Percentiles rank a stretch among this genome's conserved stretches.
phyloP scores from a whole-genome alignment of 73 alveolate species.

The Paramecium caudatum region DNA sequence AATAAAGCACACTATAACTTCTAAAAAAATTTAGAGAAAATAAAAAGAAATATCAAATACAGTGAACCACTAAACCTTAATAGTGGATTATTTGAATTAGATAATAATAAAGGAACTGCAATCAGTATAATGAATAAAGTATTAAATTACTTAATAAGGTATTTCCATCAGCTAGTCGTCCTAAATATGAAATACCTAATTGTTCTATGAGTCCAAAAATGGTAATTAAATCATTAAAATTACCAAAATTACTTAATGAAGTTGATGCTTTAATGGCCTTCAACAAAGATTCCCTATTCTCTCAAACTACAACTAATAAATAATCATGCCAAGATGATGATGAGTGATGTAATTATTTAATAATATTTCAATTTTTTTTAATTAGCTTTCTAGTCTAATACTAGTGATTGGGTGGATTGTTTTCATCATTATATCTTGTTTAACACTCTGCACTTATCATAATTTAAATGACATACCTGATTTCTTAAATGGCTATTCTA shows the following conservation, averaged over 20 bases:
- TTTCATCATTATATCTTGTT: constrained; percentile 16
- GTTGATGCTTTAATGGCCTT: not conserved
- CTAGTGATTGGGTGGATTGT: not conserved
- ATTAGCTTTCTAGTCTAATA: constrained; percentile 59
- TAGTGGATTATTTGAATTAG: constrained; percentile 43
- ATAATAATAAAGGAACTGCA: constrained; percentile 43
- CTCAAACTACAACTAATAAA: not conserved
- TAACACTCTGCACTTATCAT: constrained; percentile 6
- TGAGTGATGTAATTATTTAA: constrained; percentile 18
- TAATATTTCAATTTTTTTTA: constrained; percentile 51
- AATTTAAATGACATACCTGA: constrained; percentile 6
- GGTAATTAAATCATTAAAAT: constrained; percentile 52
- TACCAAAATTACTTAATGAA: constrained; percentile 39
- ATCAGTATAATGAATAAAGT: constrained; percentile 68
- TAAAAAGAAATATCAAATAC: not conserved
- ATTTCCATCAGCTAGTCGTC: constrained; percentile 59
- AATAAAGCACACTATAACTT: constrained; percentile 60
- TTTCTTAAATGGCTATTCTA: not conserved
- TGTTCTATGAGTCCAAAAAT: not conserved
- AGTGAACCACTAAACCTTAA: constrained; percentile 32
- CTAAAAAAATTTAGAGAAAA: not conserved
- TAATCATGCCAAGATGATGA: not conserved
- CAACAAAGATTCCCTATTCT: not conserved
- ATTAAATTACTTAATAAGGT: not conserved
- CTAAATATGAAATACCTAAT: constrained; percentile 35